phyloP scores from a whole-genome alignment of 2,329 filamentous ascomycete species.

The Stachybotrys elegans region DNA sequence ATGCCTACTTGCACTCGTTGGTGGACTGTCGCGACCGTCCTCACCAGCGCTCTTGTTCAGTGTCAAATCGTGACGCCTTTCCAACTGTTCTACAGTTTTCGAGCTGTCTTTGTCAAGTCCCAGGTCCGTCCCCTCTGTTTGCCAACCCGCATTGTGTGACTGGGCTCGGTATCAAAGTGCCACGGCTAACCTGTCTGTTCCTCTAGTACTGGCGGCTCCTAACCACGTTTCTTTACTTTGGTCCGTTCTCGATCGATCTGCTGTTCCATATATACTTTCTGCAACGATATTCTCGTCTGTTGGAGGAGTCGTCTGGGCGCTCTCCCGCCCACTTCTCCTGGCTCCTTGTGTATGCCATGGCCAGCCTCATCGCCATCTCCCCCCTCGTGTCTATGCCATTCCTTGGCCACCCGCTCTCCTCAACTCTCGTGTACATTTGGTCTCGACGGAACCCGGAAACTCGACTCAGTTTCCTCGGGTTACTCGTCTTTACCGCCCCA shows the following conservation, averaged over 20 bases:
- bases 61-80: conserved; percentile 90
- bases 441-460: conserved; percentile 91
- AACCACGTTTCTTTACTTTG: conserved; percentile 96
- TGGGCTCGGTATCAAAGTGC: background rate
- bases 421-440: conserved; percentile 97
- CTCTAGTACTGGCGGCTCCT: conserved; percentile 90
- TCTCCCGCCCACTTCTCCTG: conserved; percentile 93
- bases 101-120: conserved; percentile 83
- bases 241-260: conserved; percentile 86
- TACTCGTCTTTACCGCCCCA: conserved; percentile 88
- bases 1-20: conserved; percentile 94
- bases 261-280: conserved; percentile 98
- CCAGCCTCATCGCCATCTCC: conserved; percentile 73
- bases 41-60: conserved; percentile 85
- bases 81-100: conserved; percentile 95
- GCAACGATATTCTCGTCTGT: conserved; percentile 88
- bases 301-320: conserved; percentile 90
- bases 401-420: conserved; percentile 87
- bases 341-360: conserved; percentile 81
- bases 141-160: background rate
- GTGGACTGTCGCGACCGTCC: conserved; percentile 92
- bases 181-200: conserved; percentile 11
- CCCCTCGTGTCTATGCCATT: conserved; percentile 89
- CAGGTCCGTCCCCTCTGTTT: conserved; percentile 56
- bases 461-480: conserved; percentile 78